These are phyloP conservation scores for Avena sativa DNA, from an alignment of 176 grass and related monocot genomes.

Conservation along the genomic window DNA sequence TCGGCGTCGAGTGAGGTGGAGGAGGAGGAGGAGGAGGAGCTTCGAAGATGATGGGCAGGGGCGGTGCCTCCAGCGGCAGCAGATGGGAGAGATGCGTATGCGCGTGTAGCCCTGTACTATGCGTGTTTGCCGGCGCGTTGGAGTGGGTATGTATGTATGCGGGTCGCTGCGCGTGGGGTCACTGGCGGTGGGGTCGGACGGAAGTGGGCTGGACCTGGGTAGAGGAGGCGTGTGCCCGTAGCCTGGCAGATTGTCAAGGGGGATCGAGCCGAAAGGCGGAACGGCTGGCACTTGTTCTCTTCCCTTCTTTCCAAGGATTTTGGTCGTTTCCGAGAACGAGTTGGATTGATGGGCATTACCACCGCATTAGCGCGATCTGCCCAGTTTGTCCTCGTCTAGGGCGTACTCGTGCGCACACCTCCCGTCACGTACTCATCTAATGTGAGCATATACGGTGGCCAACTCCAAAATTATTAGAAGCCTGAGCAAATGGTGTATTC, in stretches of 20 bases:
- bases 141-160: not conserved
- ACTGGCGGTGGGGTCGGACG: not conserved
- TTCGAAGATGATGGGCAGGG: slow-evolving; percentile 41
- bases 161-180: not conserved
- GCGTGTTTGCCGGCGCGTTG: slow-evolving; percentile 16
- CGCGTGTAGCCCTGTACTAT: not conserved
- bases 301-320: not conserved
- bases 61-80: slow-evolving; percentile 27
- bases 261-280: slow-evolving; percentile 29
- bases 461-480: no score
- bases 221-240: slow-evolving; percentile 19
- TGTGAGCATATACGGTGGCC: no score
- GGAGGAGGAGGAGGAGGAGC: slow-evolving; percentile 26
- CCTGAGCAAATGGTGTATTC: no score
- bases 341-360: not conserved
- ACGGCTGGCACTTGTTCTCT: slow-evolving; percentile 33
- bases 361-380: not conserved
- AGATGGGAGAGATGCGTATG: slow-evolving; percentile 37
- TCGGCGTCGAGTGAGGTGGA: slow-evolving; percentile 8
- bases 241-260: not conserved
- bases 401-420: no score
- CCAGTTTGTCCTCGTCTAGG: not conserved
- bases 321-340: not conserved
- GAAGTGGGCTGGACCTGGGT: not conserved
- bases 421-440: no score